phyloP scores from a whole-genome alignment of 768 basidiomycete species.

The Kwoniella botswanensis region DNA sequence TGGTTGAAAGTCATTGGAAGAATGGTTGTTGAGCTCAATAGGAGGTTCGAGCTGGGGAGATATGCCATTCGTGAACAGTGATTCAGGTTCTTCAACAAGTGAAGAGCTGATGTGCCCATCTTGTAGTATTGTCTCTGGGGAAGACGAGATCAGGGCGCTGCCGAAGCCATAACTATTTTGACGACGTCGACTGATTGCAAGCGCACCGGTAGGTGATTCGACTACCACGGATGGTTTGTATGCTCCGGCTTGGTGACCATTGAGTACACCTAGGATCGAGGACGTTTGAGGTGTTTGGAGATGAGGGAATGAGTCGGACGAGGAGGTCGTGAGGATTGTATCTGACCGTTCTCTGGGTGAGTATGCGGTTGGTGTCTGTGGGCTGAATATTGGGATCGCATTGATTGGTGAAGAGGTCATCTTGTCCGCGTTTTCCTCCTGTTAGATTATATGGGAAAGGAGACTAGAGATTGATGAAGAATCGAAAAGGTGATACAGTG shows the following conservation, averaged over 20 bases:
- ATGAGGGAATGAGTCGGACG: constrained; percentile 20
- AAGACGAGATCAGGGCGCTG: background rate
- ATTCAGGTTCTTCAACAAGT: background rate
- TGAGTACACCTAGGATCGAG: constrained; percentile 21
- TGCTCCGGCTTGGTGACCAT: background rate
- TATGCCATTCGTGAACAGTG: background rate
- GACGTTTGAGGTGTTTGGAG: constrained; percentile 28
- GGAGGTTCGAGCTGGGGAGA: background rate
- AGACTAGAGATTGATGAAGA: too few species aligned
- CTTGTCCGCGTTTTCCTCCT: background rate
- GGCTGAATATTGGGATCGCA: background rate
- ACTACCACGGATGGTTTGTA: background rate
- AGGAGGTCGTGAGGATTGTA: constrained; percentile 28
- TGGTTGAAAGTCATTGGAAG: background rate
- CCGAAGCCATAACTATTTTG: constrained; percentile 24
- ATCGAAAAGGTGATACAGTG: too few species aligned
- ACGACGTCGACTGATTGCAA: background rate
- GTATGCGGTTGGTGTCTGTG: background rate
- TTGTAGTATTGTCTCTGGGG: background rate
- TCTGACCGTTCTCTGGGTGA: constrained; percentile 20
- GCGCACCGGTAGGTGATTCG: constrained; percentile 2
- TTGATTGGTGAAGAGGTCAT: constrained; percentile 2
- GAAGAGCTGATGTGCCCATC: background rate
- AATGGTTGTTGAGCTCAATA: background rate
- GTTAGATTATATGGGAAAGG: too few species aligned